These are phyloP conservation scores for Kluyveromyces siamensis DNA, from an alignment of 805 yeast species.

Conservation along the genomic window DNA sequence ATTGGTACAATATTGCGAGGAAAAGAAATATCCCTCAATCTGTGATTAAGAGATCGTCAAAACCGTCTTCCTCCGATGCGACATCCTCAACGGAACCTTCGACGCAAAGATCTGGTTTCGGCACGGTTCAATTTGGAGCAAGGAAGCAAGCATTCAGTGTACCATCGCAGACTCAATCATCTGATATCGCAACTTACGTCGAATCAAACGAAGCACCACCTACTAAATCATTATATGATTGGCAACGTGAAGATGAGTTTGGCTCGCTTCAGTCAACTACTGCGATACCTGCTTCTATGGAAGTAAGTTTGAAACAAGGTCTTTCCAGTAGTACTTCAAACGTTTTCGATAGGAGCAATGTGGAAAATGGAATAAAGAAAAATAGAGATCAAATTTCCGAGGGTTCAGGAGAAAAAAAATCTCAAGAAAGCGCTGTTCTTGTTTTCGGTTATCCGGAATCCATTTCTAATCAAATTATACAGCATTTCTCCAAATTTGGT, in stretches of 20 bases:
- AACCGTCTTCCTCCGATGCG: constrained; percentile 13
- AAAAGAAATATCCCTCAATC: constrained; percentile 41
- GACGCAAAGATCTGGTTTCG: constrained; percentile 27
- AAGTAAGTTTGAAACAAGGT: neutral
- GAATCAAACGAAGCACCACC: constrained; percentile 37
- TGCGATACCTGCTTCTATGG: neutral
- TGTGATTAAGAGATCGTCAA: constrained; percentile 35
- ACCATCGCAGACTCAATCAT: neutral
- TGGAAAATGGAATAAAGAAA: constrained; percentile 2
- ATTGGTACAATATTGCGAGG: constrained; percentile 38
- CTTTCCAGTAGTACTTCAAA: constrained; percentile 1
- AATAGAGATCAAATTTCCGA: neutral
- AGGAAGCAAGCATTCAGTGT: constrained; percentile 14
- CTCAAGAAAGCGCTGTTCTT: constrained; percentile 55
- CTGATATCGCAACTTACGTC: constrained; percentile 12
- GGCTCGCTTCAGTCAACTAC: constrained; percentile 5
- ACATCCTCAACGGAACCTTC: constrained; percentile 12
- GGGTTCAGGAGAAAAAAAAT: constrained; percentile 3
- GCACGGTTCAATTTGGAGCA: constrained; percentile 32
- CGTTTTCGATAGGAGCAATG: constrained; percentile 5
- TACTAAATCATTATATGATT: constrained; percentile 31
- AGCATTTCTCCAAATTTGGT: constrained; percentile 74
- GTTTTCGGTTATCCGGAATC: constrained; percentile 87
- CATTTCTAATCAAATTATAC: constrained; percentile 54
- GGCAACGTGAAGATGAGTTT: constrained; percentile 33